Evolutionary conservation across 1,284 basidiomycete species (phyloP).

Genomic region (Testicularia cyperi): DNA sequence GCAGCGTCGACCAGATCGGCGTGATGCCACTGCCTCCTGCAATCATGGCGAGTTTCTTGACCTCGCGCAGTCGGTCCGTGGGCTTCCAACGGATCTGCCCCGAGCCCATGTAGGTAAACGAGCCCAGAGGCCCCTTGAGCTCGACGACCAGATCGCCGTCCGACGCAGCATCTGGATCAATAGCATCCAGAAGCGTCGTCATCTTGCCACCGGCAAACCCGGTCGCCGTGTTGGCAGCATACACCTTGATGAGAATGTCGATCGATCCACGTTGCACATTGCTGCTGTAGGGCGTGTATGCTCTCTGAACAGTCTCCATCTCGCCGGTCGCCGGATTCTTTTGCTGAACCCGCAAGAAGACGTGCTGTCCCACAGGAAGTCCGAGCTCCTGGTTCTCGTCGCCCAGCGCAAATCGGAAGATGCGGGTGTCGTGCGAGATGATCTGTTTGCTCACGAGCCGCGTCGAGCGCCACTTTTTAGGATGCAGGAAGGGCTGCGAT

Average conservation of each 20-base stretch:
- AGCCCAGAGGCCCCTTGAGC: conserved; percentile 70
- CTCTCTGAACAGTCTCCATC: conserved; percentile 67
- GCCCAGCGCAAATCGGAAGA: conserved; percentile 67
- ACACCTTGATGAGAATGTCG: conserved; percentile 66
- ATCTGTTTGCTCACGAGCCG: conserved; percentile 62
- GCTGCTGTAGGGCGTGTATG: conserved; percentile 69
- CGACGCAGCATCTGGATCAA: conserved; percentile 56
- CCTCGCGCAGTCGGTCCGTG: conserved; percentile 50
- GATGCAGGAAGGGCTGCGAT: conserved; percentile 63
- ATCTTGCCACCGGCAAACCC: conserved; percentile 65
- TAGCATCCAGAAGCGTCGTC: conserved; percentile 66
- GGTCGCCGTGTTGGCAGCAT: conserved; percentile 61
- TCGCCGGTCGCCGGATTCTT: conserved; percentile 60
- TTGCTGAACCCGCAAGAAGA: conserved; percentile 60
- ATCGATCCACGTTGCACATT: conserved; percentile 64
- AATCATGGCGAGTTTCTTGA: conserved; percentile 66
- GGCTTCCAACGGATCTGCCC: conserved; percentile 63
- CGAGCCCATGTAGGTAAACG: conserved; percentile 66
- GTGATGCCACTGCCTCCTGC: conserved; percentile 70
- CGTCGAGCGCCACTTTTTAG: conserved; percentile 66
- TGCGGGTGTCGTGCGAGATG: conserved; percentile 65
- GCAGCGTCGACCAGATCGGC: conserved; percentile 62
- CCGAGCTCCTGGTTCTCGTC: conserved; percentile 65
- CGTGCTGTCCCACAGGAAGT: conserved; percentile 70
- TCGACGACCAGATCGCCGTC: conserved; percentile 60